phyloP scores from a whole-genome alignment of 768 basidiomycete species.

The Lanmaoa rubissima region DNA sequence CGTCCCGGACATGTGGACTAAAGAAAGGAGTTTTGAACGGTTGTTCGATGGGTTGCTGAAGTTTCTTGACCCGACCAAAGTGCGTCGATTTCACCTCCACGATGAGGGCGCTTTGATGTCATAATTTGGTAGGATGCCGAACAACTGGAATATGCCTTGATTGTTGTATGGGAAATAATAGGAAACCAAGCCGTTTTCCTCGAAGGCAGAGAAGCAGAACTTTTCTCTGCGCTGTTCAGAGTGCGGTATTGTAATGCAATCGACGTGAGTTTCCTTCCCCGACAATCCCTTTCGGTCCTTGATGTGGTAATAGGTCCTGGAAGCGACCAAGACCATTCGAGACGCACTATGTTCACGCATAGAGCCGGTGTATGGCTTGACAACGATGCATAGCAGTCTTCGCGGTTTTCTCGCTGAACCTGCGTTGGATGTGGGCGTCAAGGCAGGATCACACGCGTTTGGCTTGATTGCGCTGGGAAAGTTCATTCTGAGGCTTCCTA shows the following conservation, averaged over 20 bases:
- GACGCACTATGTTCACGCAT: slow-evolving; percentile 68
- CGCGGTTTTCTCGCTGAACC: slow-evolving; percentile 60
- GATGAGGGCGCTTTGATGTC: background rate
- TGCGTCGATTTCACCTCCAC: slow-evolving; percentile 33
- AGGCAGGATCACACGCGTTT: slow-evolving; percentile 72
- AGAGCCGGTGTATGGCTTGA: slow-evolving; percentile 83
- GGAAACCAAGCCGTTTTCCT: slow-evolving; percentile 69
- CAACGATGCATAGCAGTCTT: slow-evolving; percentile 74
- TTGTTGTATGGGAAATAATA: slow-evolving; percentile 81
- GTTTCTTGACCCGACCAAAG: slow-evolving; percentile 63
- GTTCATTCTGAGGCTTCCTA: slow-evolving; percentile 76
- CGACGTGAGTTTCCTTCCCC: slow-evolving; percentile 48
- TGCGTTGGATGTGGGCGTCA: slow-evolving; percentile 50
- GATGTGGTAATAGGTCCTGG: slow-evolving; percentile 55
- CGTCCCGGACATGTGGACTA: slow-evolving; percentile 67
- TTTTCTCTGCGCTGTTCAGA: slow-evolving; percentile 68
- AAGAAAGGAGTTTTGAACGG: slow-evolving; percentile 65
- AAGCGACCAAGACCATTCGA: slow-evolving; percentile 80
- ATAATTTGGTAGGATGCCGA: slow-evolving; percentile 49
- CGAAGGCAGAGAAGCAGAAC: slow-evolving; percentile 76
- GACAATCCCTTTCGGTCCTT: background rate
- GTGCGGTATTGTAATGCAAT: slow-evolving; percentile 71
- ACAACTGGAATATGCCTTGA: slow-evolving; percentile 73
- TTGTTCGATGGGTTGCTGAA: slow-evolving; percentile 64
- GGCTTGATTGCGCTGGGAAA: slow-evolving; percentile 82